Base-by-base conservation (phyloP, 148 eudicot genomes). In the Amaranthus cruentus region DNA sequence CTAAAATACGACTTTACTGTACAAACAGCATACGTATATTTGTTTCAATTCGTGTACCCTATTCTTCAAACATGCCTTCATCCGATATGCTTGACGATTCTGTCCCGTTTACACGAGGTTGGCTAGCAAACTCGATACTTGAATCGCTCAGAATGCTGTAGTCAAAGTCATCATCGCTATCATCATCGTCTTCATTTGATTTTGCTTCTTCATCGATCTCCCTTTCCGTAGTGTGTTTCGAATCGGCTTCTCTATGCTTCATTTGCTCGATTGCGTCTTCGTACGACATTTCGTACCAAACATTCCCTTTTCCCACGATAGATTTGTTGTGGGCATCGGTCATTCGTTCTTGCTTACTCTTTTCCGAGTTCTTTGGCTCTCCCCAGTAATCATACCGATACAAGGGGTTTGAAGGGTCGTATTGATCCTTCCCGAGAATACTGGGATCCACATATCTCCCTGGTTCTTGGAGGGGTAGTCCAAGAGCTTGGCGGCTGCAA, bases 311-410 rank as follows among this genome's bases (percentile, higher is more conserved):
- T 9, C 97, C 99, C 54, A 90, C 90, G 21, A 95, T 84, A 12
- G 96, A 83, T 77, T 92, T 92, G 80, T 90, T 92, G 84, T 92
- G 94, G 49, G 91, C 92, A 60, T 92, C 94, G 12, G 82, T 81
- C 82, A 87, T 62, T 62, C 91, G 74, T 66, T 88, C 88, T 83
- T 85, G 92, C 84, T 87, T 89, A 70, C 92, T 88, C 84, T 90
- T 90, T 66, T 90, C 97, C 9, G 99, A 92, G 81, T 89, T 92
- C 85, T 95, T 92, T 43, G 97, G 99, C 78, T 95, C 98, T 15
- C 99, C 99, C 96, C 97, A 92, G 67, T 95, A 95, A 70, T 95
- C 99, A 42, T 92, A 92, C 12, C 98, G 87, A 58, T 95, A 90
- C 49, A 95, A 54, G 13, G 93, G 84, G 76, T 78, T 87, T 21